Evolutionary conservation across 306 rosid genomes (phyloP), one percentile per base, ranked within the genome.

Genomic region (Argentina anserina): DNA sequence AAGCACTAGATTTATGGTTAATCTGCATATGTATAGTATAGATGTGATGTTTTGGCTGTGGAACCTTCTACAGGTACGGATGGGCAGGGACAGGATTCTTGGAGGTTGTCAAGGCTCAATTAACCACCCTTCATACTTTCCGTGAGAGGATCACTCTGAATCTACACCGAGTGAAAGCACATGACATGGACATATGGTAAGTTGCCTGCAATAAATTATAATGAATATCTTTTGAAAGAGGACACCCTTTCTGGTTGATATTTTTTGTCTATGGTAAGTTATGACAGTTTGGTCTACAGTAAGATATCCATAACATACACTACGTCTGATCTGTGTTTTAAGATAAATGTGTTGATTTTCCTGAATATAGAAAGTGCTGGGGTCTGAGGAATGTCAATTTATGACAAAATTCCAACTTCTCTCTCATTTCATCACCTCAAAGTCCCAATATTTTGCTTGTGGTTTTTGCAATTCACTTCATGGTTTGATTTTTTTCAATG

Each of bases 91-190:
- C 77, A 66, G 18, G 83, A 80, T 21, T 83, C 85, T 66, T 90
- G 45, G 81, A 81, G 42, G 49, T 75, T 33, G 84, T 80, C 47
- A 84, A 81, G 71, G 79, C 83, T 53, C 96, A 88, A 79, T 72
- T 82, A 58, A 81, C 43, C 39, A 83, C 87, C 42, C 77, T 93
- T 8, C 89, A 88, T 76, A 71, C 55, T 31, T 85, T 93, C 69
- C 72, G n/a, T 83, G 81, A n/a, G 88, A 83, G 68, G 84, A 83
- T 65, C 98, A 93, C 55, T 65, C 85, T 36, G 84, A 88, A 70
- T 89, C 88, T 39, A 79, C 82, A 39, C 78, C 79, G n/a, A 83
- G 90, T 7, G n/a, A 90, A 90, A 79, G 82, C n/a, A 81, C 28
- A 86, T 15, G 70, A 77, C 91, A 15, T 68, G 47, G 50, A 1